phyloP scores from a whole-genome alignment of 2,329 filamentous ascomycete species.

The Parastagonospora avenae region DNA sequence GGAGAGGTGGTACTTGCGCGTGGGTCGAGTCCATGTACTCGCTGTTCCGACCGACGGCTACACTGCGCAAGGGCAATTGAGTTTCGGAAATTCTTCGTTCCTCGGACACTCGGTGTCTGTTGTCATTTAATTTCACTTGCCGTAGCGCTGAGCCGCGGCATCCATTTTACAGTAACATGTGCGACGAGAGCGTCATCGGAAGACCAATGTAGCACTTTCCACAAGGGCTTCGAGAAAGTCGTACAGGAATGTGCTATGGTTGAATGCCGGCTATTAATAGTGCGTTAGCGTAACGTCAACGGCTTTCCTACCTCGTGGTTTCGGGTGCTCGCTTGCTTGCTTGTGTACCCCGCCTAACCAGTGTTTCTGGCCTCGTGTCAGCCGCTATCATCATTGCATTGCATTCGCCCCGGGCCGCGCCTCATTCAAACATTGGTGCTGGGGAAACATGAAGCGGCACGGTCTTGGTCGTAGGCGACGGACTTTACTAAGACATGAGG shows the following conservation, averaged over 20 bases:
- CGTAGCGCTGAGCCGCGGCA: not conserved
- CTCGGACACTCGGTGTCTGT: not conserved
- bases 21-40: not conserved
- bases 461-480: not conserved
- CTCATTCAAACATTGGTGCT: not conserved
- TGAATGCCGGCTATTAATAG: slow-evolving; percentile 11
- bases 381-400: slow-evolving; percentile 3
- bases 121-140: not conserved
- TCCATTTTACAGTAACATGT: not conserved
- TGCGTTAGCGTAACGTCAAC: slow-evolving; percentile 15
- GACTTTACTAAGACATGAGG: not conserved
- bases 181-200: not conserved
- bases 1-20: not conserved
- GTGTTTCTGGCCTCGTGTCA: slow-evolving; percentile 5
- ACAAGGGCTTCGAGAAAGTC: too few relatives aligned
- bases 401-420: slow-evolving; percentile 1
- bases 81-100: not conserved
- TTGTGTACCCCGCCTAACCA: slow-evolving; percentile 14
- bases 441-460: not conserved
- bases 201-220: not conserved
- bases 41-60: slow-evolving; percentile 4
- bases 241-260: not conserved
- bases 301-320: slow-evolving; percentile 19
- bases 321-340: slow-evolving; percentile 14
- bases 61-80: not conserved